Evolutionary conservation across 352 stramenopile genomes (phyloP), one percentile per base, ranked within the genome.

Genomic region (Elongisporangium anandrum): DNA sequence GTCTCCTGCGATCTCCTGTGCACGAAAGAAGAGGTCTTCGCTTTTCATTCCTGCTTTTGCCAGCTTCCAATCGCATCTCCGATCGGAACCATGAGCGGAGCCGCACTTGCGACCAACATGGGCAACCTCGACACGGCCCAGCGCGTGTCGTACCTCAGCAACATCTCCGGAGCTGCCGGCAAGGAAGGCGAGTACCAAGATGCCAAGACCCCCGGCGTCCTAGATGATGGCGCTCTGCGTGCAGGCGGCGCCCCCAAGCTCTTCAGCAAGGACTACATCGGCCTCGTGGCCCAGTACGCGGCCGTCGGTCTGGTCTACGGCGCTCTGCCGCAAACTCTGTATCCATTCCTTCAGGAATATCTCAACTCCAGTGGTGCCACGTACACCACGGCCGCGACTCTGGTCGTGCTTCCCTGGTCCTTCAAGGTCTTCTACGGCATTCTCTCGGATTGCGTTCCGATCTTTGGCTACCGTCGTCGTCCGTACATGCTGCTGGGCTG

Each of bases 341-440:
- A 76, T 56, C 73, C 64, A n/a, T 70, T 81, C 47, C 65, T 85
- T 53, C 66, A 73, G 52, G 62, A 70, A 54, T 81, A 82, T 50
- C 57, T 81, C 19, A 75, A 74, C 29, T 57, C 70, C 34, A 68
- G 63, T n/a, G 72, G 72, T 23, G 64, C 64, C 39, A 59, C 72
- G 56, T 69, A 68, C 26, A 76, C 76, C 8, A 70, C 74, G 9
- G 67, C 67, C 4, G 66, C 60, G 2, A 69, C 72, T 13, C 50
- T 84, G 24, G 63, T 86, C 21, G 68, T 64, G 38, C 69, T 86
- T 50, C 65, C 74, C 16, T 77, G 72, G 62, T 78, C 66, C 52
- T 79, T 82, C 57, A 86, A 86, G 63, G 68, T 86, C 23, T 84
- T 86, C 38, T 77, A 80, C 52, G 76, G 76, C 10, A 72, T 86